Percentiles rank a stretch among this genome's conserved stretches.
phyloP scores from a whole-genome alignment of 495 filamentous ascomycete species.

The Penicillium flavigenum region DNA sequence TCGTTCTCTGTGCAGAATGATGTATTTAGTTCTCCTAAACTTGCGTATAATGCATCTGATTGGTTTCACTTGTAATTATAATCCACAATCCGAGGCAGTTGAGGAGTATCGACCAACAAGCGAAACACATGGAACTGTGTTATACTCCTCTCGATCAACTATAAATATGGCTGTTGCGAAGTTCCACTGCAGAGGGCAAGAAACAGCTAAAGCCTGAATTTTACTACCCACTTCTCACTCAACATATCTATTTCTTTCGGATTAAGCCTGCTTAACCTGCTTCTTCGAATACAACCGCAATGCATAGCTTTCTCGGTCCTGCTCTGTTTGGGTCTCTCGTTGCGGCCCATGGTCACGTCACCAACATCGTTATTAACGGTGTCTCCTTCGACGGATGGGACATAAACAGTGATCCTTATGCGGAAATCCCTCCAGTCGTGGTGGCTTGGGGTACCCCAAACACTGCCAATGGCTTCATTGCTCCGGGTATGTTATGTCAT shows the following conservation, averaged over 20 bases:
- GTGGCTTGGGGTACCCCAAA: conserved; percentile 56
- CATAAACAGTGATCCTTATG: conserved; percentile 37
- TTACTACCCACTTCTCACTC: not conserved
- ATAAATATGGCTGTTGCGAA: not conserved
- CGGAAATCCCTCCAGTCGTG: conserved; percentile 45
- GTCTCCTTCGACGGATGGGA: conserved; percentile 43
- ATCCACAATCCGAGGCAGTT: no score
- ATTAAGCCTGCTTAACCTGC: not conserved
- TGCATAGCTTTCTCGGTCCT: not conserved
- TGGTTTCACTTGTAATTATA: not conserved
- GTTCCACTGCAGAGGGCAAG: no score
- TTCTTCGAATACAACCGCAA: not conserved
- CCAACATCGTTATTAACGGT: conserved; percentile 35
- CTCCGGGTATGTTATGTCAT: conserved; percentile 28
- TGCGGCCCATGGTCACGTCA: conserved; percentile 31
- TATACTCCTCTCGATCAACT: not conserved
- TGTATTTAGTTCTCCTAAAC: not conserved
- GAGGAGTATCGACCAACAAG: not conserved
- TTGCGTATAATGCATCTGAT: not conserved
- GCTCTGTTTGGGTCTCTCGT: conserved; percentile 19
- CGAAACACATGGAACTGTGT: not conserved
- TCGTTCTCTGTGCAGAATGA: not conserved
- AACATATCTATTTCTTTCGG: not conserved
- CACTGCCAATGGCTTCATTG: conserved; percentile 60
- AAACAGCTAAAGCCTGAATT: not conserved